phyloP scores from a whole-genome alignment of 805 yeast species.

The Ogataea corticis region DNA sequence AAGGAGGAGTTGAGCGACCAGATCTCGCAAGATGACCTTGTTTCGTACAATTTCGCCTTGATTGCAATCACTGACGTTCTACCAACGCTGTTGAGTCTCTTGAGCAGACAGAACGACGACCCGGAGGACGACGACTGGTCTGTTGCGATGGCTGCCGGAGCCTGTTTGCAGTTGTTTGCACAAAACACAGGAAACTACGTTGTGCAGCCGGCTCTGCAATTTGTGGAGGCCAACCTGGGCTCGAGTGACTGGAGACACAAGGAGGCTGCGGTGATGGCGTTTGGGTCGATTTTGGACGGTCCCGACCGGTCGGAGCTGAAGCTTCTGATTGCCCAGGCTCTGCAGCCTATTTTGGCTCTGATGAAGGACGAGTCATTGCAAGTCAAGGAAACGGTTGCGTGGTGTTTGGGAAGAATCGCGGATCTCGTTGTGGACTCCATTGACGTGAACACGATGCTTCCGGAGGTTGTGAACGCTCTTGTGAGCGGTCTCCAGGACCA shows the following conservation, averaged over 20 bases:
- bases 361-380: slow-evolving; percentile 76
- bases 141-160: slow-evolving; percentile 98
- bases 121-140: slow-evolving; percentile 97
- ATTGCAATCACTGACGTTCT: slow-evolving; percentile 82
- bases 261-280: slow-evolving; percentile 99
- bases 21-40: slow-evolving; percentile 42
- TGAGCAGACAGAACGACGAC: slow-evolving; percentile 89
- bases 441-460: slow-evolving; percentile 62
- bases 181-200: slow-evolving; percentile 85
- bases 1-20: slow-evolving; percentile 60
- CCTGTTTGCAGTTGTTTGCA: slow-evolving; percentile 92
- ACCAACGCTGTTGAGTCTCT: slow-evolving; percentile 77
- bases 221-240: slow-evolving; percentile 74
- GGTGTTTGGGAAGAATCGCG: slow-evolving; percentile 97
- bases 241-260: slow-evolving; percentile 76
- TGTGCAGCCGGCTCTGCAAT: slow-evolving; percentile 78
- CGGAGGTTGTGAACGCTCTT: slow-evolving; percentile 71
- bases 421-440: slow-evolving; percentile 81
- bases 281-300: slow-evolving; percentile 95
- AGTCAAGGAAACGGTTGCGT: slow-evolving; percentile 95
- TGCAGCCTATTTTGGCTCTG: slow-evolving; percentile 71
- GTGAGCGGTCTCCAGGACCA: slow-evolving; percentile 83
- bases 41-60: slow-evolving; percentile 77
- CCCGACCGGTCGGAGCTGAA: slow-evolving; percentile 75
- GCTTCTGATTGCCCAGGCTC: slow-evolving; percentile 73